Evolutionary conservation across 2,329 filamentous ascomycete species (phyloP), one percentile per base, ranked within the genome.

Genomic region (Emergomyces pasteurianus): DNA sequence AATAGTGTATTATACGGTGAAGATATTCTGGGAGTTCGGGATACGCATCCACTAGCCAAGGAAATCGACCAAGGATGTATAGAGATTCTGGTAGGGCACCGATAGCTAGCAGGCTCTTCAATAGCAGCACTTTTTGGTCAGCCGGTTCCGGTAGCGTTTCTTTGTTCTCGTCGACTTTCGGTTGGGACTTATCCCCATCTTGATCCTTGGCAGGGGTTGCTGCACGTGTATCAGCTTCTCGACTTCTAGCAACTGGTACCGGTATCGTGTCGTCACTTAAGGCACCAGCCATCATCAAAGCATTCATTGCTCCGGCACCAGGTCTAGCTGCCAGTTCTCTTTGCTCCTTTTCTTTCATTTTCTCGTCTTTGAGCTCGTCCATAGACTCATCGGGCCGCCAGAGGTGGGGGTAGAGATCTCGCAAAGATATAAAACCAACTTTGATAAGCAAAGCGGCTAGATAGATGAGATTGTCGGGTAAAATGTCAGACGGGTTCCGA

Each of bases 391-490:
- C 94, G 0, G 82, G 77, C 8, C 94, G 90, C 78, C 91, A 95
- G 0, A 99, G 81, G 72, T 99, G 94, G 18, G 91, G 87, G 72
- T 96, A 97, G 1, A 99, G 79, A 70, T 99, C 94, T 58, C 85
- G 83, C 7, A 99, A 78, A 1, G 94, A 96, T 62, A 99, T 90
- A 73, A 99, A 99, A 1, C 94, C 95, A 65, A 96, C 89, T 75
- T 99, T 99, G 75, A 99, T 92, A 36, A 99, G 83, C 40, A 97
- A 82, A 1, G 94, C 92, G 0, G 92, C 88, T 21, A 99, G 82
- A 66, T 94, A 95, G 36, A 97, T 90, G 2, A 99, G 80, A 67
- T 99, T 99, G 46, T 94, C 89, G 0, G 94, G 94, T 1, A 97
- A 80, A 2, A 86, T 81, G 68, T 97, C 94, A 0, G 82, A 79